Evolutionary conservation across 169 alveolate species (phyloP).

Genomic region (Theileria equi): DNA sequence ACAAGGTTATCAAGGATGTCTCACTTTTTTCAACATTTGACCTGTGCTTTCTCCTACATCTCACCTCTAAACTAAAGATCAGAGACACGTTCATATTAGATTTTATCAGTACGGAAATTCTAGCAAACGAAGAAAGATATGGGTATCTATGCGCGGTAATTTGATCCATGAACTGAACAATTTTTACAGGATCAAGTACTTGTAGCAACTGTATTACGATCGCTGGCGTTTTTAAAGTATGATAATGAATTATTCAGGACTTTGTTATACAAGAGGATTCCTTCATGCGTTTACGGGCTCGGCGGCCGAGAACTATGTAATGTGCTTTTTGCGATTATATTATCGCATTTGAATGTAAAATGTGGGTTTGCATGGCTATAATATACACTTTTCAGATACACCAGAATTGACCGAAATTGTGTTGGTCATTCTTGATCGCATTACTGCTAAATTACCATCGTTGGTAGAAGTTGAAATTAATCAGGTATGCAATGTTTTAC

Average conservation of each 20-base stretch:
- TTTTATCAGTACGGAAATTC: slow-evolving; percentile 1
- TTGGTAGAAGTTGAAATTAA: slow-evolving; percentile 54
- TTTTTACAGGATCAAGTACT: slow-evolving; percentile 32
- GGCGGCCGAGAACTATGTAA: slow-evolving; percentile 60
- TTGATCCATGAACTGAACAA: neutral
- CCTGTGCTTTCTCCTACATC: slow-evolving; percentile 60
- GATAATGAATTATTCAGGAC: slow-evolving; percentile 17
- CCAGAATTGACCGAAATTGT: slow-evolving; percentile 8
- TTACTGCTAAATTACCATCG: slow-evolving; percentile 1
- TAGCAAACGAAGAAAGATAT: slow-evolving; percentile 4
- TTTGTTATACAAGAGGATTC: slow-evolving; percentile 25
- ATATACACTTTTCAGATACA: neutral
- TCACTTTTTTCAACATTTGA: slow-evolving; percentile 44
- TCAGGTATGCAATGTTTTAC: slow-evolving; percentile 30
- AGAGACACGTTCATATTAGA: slow-evolving; percentile 33
- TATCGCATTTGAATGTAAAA: slow-evolving; percentile 26
- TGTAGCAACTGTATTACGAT: slow-evolving; percentile 55
- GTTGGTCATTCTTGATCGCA: slow-evolving; percentile 31
- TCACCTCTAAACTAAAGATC: slow-evolving; percentile 45
- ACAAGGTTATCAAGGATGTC: slow-evolving; percentile 10
- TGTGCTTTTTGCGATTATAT: slow-evolving; percentile 46
- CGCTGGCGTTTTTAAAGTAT: slow-evolving; percentile 47
- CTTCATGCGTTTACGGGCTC: slow-evolving; percentile 24
- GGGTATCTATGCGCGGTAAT: slow-evolving; percentile 34
- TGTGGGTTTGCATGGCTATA: slow-evolving; percentile 14